Evolutionary conservation across 2,329 filamentous ascomycete species (phyloP).

Genomic region (Annulohypoxylon truncatum): DNA sequence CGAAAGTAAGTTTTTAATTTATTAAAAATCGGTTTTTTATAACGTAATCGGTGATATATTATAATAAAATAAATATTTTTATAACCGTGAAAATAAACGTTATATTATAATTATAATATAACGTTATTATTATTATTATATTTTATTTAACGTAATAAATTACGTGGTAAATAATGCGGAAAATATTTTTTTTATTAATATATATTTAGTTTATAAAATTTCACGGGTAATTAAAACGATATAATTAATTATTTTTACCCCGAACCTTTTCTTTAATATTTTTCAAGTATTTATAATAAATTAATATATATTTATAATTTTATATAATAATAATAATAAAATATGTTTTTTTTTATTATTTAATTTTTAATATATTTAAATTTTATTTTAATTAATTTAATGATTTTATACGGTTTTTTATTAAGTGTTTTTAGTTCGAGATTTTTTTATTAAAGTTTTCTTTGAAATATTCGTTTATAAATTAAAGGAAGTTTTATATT

Average conservation of each 20-base stretch:
- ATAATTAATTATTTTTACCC: too few relatives aligned
- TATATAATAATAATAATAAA: not conserved
- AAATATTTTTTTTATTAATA: not conserved
- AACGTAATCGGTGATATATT: not conserved
- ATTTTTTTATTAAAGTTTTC: not conserved
- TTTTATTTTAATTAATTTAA: not conserved
- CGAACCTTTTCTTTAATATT: not conserved
- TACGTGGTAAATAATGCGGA: not conserved
- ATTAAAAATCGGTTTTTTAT: not conserved
- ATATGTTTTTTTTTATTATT: not conserved
- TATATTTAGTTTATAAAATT: not conserved
- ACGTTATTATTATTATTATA: not conserved
- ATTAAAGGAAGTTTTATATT: not conserved
- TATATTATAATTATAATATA: not conserved
- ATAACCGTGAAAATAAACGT: not conserved
- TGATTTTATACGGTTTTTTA: not conserved
- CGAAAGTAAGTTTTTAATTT: not conserved
- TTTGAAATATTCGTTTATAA: not conserved
- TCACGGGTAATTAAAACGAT: not conserved
- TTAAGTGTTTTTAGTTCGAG: not conserved
- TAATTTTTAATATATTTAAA: not conserved
- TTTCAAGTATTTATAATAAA: not conserved
- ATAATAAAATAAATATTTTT: not conserved
- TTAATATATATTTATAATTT: not conserved
- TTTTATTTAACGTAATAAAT: not conserved